These are phyloP conservation scores for Hyphodiscus sp. DNA, from an alignment of 2,329 filamentous ascomycete species.

Conservation along the genomic window DNA sequence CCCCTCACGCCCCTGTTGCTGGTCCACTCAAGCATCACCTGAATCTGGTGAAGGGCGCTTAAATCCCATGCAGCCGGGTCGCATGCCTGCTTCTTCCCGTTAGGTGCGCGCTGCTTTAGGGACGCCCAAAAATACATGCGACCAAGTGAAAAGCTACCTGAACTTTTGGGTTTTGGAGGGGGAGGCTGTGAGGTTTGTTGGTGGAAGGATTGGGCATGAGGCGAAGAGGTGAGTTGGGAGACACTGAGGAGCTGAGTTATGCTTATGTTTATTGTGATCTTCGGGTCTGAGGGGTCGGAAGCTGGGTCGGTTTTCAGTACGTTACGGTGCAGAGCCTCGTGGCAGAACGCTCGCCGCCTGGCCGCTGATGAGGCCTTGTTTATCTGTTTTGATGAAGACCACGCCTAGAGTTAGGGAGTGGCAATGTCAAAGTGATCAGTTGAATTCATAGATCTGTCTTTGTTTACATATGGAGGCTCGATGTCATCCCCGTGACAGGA, in stretches of 20 bases:
- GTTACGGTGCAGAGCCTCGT: conserved; percentile 7
- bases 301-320: neutral
- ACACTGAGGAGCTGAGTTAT: conserved; percentile 7
- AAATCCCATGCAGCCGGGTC: neutral
- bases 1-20: neutral
- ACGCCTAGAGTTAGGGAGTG: neutral
- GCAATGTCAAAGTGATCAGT: neutral
- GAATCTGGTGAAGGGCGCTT: conserved; percentile 7
- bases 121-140: conserved; percentile 5
- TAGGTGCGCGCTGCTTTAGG: conserved; percentile 6
- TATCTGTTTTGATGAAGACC: conserved; percentile 1
- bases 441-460: conserved; percentile 10
- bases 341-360: conserved; percentile 4
- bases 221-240: neutral
- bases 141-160: neutral
- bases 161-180: neutral
- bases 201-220: neutral
- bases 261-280: conserved; percentile 9
- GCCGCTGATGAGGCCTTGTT: conserved; percentile 12
- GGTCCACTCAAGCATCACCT: conserved; percentile 5
- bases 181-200: neutral
- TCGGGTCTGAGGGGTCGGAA: neutral
- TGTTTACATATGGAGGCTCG: conserved; percentile 6
- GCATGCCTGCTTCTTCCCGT: neutral
- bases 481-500: neutral